phyloP scores from a whole-genome alignment of 75 land plant species.

The Selaginella moellendorffii region DNA sequence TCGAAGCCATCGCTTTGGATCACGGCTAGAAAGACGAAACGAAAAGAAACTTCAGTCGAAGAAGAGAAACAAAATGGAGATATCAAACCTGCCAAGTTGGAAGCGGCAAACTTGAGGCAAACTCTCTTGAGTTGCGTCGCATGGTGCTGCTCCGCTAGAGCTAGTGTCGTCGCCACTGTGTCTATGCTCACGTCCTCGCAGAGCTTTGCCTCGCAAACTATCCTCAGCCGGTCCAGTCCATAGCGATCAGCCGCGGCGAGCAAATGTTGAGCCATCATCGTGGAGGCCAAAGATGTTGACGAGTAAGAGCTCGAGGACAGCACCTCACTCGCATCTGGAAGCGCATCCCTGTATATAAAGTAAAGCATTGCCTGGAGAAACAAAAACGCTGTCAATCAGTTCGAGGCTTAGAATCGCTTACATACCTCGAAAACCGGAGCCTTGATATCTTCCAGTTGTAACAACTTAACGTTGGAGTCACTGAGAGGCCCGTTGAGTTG shows the following conservation, averaged over 20 bases:
- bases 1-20: constrained; percentile 15
- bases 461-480: constrained; percentile 35
- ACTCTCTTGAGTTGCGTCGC: not conserved
- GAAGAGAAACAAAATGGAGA: too few relatives aligned
- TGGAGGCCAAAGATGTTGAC: constrained; percentile 17
- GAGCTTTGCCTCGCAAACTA: not conserved
- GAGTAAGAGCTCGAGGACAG: not conserved
- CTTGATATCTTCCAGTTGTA: constrained; percentile 48
- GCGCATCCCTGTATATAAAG: not conserved
- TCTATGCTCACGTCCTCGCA: not conserved
- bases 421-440: constrained; percentile 78
- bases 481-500: constrained; percentile 38
- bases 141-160: not conserved
- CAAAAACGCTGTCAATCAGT: too few relatives aligned
- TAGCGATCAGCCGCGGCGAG: not conserved
- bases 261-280: not conserved
- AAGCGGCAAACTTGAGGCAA: not conserved
- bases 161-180: too few relatives aligned
- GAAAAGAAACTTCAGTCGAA: too few relatives aligned
- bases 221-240: not conserved
- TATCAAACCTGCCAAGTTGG: not conserved
- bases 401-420: too few relatives aligned
- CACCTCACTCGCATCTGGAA: not conserved
- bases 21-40: constrained; percentile 59
- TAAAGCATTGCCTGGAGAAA: not conserved